Percentiles rank a stretch among this genome's conserved stretches.
These are phyloP conservation scores for Dactylellina cionopaga DNA, from an alignment of 2,329 filamentous ascomycete genomes.

Conservation along the genomic window DNA sequence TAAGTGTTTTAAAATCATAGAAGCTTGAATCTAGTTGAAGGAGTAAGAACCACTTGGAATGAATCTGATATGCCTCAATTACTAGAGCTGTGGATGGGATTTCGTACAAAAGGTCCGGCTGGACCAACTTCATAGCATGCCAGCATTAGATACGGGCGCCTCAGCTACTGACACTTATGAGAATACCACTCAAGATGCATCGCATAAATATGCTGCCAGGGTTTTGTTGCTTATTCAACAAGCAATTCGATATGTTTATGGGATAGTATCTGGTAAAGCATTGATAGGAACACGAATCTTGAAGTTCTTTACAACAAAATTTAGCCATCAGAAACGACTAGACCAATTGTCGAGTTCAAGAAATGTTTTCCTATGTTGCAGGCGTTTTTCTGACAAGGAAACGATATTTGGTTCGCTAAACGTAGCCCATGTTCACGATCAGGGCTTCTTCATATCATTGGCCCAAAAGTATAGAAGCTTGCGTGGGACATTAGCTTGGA, in stretches of 20 bases:
- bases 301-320: neutral
- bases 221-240: no score
- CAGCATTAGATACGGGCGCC: no score
- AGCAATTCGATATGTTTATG: no score
- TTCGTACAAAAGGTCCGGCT: neutral
- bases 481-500: slow-evolving; percentile 4
- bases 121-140: no score
- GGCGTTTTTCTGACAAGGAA: slow-evolving; percentile 8
- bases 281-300: no score
- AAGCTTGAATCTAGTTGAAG: no score
- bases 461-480: neutral
- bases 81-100: slow-evolving; percentile 15
- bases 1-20: no score
- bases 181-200: no score
- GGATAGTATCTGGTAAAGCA: no score
- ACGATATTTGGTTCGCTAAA: neutral
- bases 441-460: slow-evolving; percentile 11
- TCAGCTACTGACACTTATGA: no score
- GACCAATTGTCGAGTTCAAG: neutral
- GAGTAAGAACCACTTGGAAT: no score
- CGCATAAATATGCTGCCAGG: no score
- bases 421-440: neutral
- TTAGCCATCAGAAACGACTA: neutral
- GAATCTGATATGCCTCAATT: neutral
- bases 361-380: slow-evolving; percentile 20